These are phyloP conservation scores for Neobulgaria alba DNA, from an alignment of 2,329 filamentous ascomycete species.

Conservation along the genomic window DNA sequence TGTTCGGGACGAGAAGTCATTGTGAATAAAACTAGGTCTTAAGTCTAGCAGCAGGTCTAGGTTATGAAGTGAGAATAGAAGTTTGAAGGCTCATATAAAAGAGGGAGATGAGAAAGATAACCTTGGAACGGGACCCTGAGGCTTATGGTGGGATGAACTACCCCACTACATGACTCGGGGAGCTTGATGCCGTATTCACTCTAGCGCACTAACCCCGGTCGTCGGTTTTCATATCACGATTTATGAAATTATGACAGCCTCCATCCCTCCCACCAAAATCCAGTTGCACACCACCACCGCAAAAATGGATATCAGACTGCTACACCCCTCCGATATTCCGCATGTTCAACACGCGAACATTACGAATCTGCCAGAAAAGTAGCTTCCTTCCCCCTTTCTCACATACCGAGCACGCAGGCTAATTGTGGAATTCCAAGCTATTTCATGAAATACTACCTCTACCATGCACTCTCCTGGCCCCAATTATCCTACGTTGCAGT, in stretches of 20 bases:
- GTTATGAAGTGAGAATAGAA: too few relatives aligned
- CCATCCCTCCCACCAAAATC: background rate
- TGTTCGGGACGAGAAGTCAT: conserved; percentile 6
- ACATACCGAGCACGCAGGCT: background rate
- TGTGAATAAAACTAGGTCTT: too few relatives aligned
- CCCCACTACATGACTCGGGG: too few relatives aligned
- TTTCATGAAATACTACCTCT: conserved; percentile 99
- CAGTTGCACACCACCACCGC: background rate
- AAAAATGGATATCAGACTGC: conserved; percentile 79
- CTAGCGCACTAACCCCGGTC: background rate
- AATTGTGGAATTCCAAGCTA: conserved; percentile 45
- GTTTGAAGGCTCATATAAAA: too few relatives aligned
- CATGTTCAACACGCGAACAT: conserved; percentile 97
- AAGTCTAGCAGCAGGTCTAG: too few relatives aligned
- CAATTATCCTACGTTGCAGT: conserved; percentile 96
- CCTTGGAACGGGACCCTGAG: too few relatives aligned
- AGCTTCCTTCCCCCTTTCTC: conserved; percentile 1
- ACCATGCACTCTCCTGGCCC: conserved; percentile 96
- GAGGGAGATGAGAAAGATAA: too few relatives aligned
- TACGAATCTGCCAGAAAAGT: conserved; percentile 93
- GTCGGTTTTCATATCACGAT: background rate
- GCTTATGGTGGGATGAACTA: too few relatives aligned
- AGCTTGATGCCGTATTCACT: too few relatives aligned
- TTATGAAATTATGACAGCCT: too few relatives aligned
- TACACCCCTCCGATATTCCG: conserved; percentile 75